Evolutionary conservation across 2,329 filamentous ascomycete genomes (phyloP).

Genomic region (Trichoderma aggressivum): DNA sequence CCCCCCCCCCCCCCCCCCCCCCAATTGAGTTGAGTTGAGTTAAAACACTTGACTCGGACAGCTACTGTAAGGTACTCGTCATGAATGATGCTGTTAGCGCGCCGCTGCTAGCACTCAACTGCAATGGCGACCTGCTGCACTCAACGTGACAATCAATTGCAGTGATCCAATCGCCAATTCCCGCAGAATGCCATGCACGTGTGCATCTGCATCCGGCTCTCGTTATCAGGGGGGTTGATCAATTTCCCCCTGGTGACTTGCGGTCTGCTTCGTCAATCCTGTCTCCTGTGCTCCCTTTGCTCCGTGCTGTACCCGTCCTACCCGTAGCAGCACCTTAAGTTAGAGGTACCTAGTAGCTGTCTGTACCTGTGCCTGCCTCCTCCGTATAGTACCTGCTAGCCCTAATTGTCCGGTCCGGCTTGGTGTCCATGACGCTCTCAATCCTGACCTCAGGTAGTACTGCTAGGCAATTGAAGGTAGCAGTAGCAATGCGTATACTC

Average conservation of each 20-base stretch:
- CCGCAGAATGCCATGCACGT: neutral
- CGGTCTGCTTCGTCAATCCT: neutral
- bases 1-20: too few relatives aligned
- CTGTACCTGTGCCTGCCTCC: neutral
- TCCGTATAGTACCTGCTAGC: too few relatives aligned
- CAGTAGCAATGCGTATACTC: too few relatives aligned
- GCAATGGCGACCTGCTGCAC: neutral
- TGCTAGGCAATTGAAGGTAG: too few relatives aligned
- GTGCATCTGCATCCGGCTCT: neutral
- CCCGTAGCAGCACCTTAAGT: neutral
- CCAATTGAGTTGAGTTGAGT: neutral
- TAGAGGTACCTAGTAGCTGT: too few relatives aligned
- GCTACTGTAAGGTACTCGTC: neutral
- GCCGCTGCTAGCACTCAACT: neutral
- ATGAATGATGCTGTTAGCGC: neutral
- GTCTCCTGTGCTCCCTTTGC: neutral
- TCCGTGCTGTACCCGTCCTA: neutral
- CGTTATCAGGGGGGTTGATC: neutral
- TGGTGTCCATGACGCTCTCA: neutral
- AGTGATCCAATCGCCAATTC: neutral
- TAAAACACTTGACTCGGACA: neutral
- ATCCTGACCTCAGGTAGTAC: neutral
- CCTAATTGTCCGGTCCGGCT: neutral
- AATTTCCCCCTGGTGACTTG: conserved; percentile 8
- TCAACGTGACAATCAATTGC: neutral